Percentiles rank a stretch among this genome's conserved stretches.
Evolutionary conservation across 2,329 filamentous ascomycete species (phyloP).

Genomic region (Xylariales sp.): DNA sequence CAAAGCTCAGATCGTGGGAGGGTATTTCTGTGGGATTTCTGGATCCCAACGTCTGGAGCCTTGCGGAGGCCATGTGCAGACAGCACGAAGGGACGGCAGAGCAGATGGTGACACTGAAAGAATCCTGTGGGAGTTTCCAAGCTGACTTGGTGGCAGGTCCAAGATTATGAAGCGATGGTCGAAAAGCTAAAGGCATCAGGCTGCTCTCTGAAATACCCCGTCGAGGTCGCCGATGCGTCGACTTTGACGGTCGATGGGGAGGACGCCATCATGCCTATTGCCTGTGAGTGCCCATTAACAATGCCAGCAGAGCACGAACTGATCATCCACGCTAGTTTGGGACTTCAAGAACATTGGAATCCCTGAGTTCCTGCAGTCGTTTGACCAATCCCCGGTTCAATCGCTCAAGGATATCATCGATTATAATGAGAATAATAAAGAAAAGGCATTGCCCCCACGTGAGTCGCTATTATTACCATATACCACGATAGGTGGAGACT

Average conservation of each 20-base stretch:
- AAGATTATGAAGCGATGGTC: background rate
- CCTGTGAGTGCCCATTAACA: conserved; percentile 8
- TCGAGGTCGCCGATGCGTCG: background rate
- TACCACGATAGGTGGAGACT: background rate
- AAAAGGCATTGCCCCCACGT: conserved; percentile 6
- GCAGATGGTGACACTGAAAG: conserved; percentile 1
- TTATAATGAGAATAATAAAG: conserved; percentile 3
- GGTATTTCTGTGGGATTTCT: background rate
- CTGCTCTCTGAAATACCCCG: conserved; percentile 2
- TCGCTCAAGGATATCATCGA: conserved; percentile 3
- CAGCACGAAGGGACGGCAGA: background rate
- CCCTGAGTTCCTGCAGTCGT: conserved; percentile 2
- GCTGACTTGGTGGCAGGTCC: background rate
- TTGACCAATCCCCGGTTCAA: background rate
- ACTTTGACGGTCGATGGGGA: conserved; percentile 2
- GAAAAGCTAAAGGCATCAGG: too few species aligned
- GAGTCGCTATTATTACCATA: background rate
- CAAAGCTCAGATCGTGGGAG: background rate
- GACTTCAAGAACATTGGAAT: conserved; percentile 7
- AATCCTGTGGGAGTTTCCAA: background rate
- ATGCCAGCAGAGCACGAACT: too few species aligned
- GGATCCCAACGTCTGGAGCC: background rate
- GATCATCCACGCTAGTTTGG: conserved; percentile 3
- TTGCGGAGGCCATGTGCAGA: background rate
- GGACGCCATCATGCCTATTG: conserved; percentile 6